phyloP scores from a whole-genome alignment of 2,329 filamentous ascomycete genomes.

The Parastagonospora avenae region DNA sequence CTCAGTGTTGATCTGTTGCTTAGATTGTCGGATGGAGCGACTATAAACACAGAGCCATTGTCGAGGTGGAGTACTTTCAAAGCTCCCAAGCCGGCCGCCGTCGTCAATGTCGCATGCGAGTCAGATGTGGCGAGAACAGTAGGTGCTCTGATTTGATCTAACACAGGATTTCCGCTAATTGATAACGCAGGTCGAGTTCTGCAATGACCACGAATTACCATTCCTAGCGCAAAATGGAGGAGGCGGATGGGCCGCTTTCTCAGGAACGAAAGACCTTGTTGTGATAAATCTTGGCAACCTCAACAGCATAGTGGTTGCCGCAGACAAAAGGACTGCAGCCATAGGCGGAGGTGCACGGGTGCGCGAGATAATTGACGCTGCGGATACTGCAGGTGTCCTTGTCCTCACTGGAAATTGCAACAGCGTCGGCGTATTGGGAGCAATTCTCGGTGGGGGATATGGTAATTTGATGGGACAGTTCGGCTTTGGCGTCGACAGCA shows the following conservation, averaged over 20 bases:
- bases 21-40: not conserved
- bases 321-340: conserved; percentile 16
- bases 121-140: conserved; percentile 17
- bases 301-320: conserved; percentile 19
- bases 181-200: conserved; percentile 14
- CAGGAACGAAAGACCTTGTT: conserved; percentile 11
- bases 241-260: conserved; percentile 22
- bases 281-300: conserved; percentile 27
- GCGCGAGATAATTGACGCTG: conserved; percentile 43
- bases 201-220: conserved; percentile 3
- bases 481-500: conserved; percentile 59
- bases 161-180: not conserved
- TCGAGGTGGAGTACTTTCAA: conserved; percentile 18
- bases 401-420: conserved; percentile 32
- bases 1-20: not conserved
- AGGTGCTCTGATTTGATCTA: not conserved
- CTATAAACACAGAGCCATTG: conserved; percentile 1
- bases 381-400: conserved; percentile 32
- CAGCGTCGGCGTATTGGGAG: conserved; percentile 26
- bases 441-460: conserved; percentile 57
- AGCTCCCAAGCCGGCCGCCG: conserved; percentile 5
- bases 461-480: conserved; percentile 58
- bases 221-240: conserved; percentile 28
- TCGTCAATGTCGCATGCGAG: conserved; percentile 17
- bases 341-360: conserved; percentile 35